These are phyloP conservation scores for Apophysomyces trapeziformis DNA, from an alignment of 371 early-diverging fungal species.

Conservation along the genomic window DNA sequence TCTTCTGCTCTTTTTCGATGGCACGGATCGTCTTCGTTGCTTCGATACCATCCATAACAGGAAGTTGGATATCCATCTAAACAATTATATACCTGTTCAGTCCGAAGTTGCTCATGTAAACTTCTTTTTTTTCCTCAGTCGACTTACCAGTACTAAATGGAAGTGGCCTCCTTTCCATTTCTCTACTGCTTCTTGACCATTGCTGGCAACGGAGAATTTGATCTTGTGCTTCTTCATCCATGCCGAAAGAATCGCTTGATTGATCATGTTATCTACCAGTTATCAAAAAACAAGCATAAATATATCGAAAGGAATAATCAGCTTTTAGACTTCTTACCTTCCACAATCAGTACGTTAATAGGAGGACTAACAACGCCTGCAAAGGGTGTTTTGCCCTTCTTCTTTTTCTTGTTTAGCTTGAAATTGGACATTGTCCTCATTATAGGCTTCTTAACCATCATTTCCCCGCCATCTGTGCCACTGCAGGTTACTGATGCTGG, in stretches of 20 bases:
- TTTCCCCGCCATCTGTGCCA: conserved; percentile 4
- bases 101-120: neutral
- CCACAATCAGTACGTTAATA: conserved; percentile 81
- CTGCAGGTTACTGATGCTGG: neutral
- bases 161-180: conserved; percentile 74
- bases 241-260: conserved; percentile 72
- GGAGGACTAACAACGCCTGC: conserved; percentile 60
- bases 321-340: conserved; percentile 58
- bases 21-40: conserved; percentile 77
- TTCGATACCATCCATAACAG: conserved; percentile 82
- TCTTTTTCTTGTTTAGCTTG: conserved; percentile 43
- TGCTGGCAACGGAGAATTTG: conserved; percentile 69
- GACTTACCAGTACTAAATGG: conserved; percentile 75
- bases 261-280: conserved; percentile 73
- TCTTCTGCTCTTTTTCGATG: conserved; percentile 67
- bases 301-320: too few species aligned
- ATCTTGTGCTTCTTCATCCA: conserved; percentile 80
- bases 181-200: conserved; percentile 80
- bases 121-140: neutral
- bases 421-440: conserved; percentile 24
- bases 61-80: conserved; percentile 86
- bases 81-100: neutral
- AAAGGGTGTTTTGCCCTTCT: conserved; percentile 34
- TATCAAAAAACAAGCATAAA: neutral
- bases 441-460: conserved; percentile 14